Percentiles rank a stretch among this genome's conserved stretches.
These are phyloP conservation scores for Gossypium gossypioides DNA, from an alignment of 441 rosid species.

Conservation along the genomic window DNA sequence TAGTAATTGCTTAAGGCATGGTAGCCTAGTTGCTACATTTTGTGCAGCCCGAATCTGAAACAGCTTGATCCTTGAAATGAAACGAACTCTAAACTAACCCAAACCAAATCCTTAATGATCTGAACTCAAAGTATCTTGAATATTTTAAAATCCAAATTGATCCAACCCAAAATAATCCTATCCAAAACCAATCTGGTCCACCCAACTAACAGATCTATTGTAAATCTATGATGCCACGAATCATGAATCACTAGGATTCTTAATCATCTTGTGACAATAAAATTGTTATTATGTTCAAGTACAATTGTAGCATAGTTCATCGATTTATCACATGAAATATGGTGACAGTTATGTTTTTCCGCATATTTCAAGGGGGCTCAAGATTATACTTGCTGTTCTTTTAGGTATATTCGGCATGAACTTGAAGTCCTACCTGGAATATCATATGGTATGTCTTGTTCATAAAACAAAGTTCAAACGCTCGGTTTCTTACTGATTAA, in stretches of 20 bases:
- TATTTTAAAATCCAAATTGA: no score
- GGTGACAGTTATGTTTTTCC: not conserved
- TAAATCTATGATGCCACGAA: not conserved
- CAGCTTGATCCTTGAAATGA: no score
- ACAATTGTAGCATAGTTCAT: not conserved
- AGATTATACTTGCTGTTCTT: constrained; percentile 9
- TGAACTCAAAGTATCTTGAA: no score
- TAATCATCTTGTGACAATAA: not conserved
- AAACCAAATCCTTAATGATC: no score
- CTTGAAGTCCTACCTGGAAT: constrained; percentile 87
- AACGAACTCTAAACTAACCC: no score
- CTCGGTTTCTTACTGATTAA: not conserved
- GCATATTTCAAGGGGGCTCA: not conserved
- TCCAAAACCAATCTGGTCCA: no score
- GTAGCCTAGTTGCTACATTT: not conserved
- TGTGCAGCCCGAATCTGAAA: no score
- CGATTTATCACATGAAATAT: not conserved
- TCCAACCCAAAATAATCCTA: no score
- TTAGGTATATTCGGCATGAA: constrained; percentile 96
- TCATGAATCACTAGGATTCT: not conserved
- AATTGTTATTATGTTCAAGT: not conserved
- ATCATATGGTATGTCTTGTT: constrained; percentile 51
- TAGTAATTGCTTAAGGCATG: not conserved
- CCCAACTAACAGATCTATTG: not conserved
- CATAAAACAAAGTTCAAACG: not conserved